Conservation (phyloP, 176 grass and related monocot species). For the Elaeis guineensis region DNA sequence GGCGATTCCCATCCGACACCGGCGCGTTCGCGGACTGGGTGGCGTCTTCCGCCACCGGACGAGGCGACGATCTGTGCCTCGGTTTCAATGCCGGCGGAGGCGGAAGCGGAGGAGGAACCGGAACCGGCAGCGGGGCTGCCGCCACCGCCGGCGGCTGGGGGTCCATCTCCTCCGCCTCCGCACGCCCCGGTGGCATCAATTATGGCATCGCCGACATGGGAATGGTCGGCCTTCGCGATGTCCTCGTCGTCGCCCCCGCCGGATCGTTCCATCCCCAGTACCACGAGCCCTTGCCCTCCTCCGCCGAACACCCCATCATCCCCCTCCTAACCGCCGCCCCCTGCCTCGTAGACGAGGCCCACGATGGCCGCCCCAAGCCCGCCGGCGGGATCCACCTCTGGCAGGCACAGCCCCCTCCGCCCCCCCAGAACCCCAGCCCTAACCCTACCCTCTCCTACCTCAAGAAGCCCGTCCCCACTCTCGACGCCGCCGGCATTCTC, state of each 20-base stretch:
- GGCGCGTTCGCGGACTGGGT: slow-evolving; percentile 78
- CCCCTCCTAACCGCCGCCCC: slow-evolving; percentile 65
- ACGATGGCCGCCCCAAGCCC: background rate
- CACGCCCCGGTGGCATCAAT: slow-evolving; percentile 22
- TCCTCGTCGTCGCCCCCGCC: slow-evolving; percentile 50
- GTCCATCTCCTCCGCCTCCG: no score
- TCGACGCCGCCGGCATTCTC: slow-evolving; percentile 30
- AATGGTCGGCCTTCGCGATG: slow-evolving; percentile 41
- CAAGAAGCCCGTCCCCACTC: slow-evolving; percentile 39
- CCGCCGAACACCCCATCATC: slow-evolving; percentile 35
- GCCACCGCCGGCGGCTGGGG: background rate
- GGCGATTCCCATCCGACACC: slow-evolving; percentile 72
- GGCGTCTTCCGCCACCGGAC: slow-evolving; percentile 36
- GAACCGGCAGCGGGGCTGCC: slow-evolving; percentile 7
- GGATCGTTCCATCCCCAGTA: slow-evolving; percentile 37
- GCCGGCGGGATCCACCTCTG: slow-evolving; percentile 60
- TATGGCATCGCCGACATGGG: slow-evolving; percentile 51
- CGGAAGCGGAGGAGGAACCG: slow-evolving; percentile 33
- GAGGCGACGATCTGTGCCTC: slow-evolving; percentile 74
- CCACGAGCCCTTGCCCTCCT: slow-evolving; percentile 35
- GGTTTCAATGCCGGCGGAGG: slow-evolving; percentile 69
- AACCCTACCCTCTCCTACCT: slow-evolving; percentile 28
- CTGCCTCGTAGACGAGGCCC: slow-evolving; percentile 28
- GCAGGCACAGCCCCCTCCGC: slow-evolving; percentile 33
- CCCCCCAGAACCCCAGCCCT: slow-evolving; percentile 27